These are phyloP conservation scores for Crithidia fasciculata DNA, from an alignment of 208 protist species.

Conservation along the genomic window DNA sequence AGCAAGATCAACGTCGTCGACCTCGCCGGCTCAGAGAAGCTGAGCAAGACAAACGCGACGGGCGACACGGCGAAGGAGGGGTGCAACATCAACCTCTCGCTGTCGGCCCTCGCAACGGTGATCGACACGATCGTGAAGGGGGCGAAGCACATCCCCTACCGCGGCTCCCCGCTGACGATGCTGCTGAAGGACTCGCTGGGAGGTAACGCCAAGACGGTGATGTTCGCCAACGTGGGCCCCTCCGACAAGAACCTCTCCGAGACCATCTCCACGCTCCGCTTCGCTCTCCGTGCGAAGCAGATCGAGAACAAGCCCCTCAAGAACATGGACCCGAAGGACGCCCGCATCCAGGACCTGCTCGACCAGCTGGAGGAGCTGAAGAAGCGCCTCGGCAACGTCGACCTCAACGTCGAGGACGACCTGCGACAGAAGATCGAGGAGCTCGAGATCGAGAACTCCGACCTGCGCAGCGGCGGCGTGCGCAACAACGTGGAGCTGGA, in stretches of 20 bases:
- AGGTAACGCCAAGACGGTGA: slow-evolving; percentile 92
- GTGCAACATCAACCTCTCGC: slow-evolving; percentile 94
- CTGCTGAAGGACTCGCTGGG: slow-evolving; percentile 93
- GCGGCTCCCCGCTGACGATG: slow-evolving; percentile 92
- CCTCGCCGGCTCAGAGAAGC: slow-evolving; percentile 94
- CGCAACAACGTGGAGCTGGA: slow-evolving; percentile 90
- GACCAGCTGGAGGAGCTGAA: slow-evolving; percentile 92
- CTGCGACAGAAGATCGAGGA: slow-evolving; percentile 91
- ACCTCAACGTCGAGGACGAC: slow-evolving; percentile 89
- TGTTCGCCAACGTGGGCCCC: slow-evolving; percentile 91
- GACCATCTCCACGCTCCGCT: slow-evolving; percentile 90
- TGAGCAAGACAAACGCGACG: slow-evolving; percentile 93
- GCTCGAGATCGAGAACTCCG: slow-evolving; percentile 90
- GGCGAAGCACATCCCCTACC: slow-evolving; percentile 91
- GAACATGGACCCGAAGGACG: slow-evolving; percentile 93
- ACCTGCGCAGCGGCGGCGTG: slow-evolving; percentile 70
- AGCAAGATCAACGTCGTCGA: slow-evolving; percentile 95
- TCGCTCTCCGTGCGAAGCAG: slow-evolving; percentile 91
- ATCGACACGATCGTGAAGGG: slow-evolving; percentile 93
- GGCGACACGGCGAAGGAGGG: slow-evolving; percentile 94
- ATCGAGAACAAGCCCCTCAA: slow-evolving; percentile 96
- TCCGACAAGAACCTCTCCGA: slow-evolving; percentile 89
- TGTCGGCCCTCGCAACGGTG: slow-evolving; percentile 91
- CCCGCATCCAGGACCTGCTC: slow-evolving; percentile 86
- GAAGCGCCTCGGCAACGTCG: slow-evolving; percentile 86